phyloP scores from a whole-genome alignment of 495 filamentous ascomycete species.

The Penicillium bovifimosum region DNA sequence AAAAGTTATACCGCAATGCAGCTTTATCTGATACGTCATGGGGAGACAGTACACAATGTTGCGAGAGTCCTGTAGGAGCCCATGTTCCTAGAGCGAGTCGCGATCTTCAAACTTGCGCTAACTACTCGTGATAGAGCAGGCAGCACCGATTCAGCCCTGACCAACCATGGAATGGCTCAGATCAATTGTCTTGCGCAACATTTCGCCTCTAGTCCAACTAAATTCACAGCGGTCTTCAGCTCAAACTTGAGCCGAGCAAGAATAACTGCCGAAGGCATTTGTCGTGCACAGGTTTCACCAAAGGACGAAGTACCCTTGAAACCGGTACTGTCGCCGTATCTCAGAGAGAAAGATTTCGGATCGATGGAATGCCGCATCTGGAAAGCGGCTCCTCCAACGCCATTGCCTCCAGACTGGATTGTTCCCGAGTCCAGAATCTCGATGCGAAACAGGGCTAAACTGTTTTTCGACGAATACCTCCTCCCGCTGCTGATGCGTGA shows the following conservation, averaged over 20 bases:
- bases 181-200: conserved; percentile 52
- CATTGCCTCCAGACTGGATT: not conserved
- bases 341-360: conserved; percentile 29
- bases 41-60: conserved; percentile 84
- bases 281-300: conserved; percentile 5
- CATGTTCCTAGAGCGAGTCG: not conserved
- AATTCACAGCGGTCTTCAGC: conserved; percentile 63
- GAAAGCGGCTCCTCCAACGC: not conserved
- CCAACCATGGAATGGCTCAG: conserved; percentile 76
- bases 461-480: conserved; percentile 58
- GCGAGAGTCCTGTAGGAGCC: conserved; percentile 59
- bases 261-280: conserved; percentile 48
- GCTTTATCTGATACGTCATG: conserved; percentile 77
- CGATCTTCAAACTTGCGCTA: not conserved
- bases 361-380: conserved; percentile 18
- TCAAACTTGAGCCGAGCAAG: conserved; percentile 71
- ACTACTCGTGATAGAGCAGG: conserved; percentile 56
- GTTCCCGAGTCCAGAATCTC: conserved; percentile 45
- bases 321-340: conserved; percentile 13
- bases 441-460: conserved; percentile 56
- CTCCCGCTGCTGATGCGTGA: conserved; percentile 47
- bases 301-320: not conserved
- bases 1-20: conserved; percentile 52
- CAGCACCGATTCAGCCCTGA: conserved; percentile 69
- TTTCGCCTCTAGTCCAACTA: conserved; percentile 29